Conservation (phyloP, 768 basidiomycete species). For the Kwoniella dejecticola region DNA sequence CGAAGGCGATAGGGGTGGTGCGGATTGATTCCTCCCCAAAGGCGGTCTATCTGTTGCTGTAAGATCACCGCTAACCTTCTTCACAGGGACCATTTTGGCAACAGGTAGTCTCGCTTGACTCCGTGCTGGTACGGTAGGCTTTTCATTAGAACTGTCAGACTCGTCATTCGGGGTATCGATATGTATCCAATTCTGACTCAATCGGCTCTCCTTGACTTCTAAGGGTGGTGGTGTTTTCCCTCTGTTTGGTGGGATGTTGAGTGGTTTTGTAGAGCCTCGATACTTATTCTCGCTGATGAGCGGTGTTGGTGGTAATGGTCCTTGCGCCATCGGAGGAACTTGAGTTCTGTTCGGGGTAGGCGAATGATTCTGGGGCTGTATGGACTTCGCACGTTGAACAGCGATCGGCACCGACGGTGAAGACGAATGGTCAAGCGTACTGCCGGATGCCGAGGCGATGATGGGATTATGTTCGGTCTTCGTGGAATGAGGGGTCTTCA, state of each 20-base stretch:
- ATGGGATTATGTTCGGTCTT: constrained; percentile 20
- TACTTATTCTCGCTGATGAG: neutral
- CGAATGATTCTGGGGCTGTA: constrained; percentile 8
- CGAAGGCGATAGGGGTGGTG: constrained; percentile 31
- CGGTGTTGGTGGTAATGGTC: constrained; percentile 25
- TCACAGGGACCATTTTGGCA: constrained; percentile 41
- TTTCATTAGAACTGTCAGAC: neutral
- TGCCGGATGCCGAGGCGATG: constrained; percentile 22
- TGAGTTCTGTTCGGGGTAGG: constrained; percentile 19
- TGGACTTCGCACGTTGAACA: constrained; percentile 12
- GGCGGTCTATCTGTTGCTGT: constrained; percentile 26
- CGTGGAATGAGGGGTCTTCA: constrained; percentile 42
- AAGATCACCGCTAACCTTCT: constrained; percentile 13
- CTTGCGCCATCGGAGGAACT: constrained; percentile 20
- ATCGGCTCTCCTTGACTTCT: constrained; percentile 28
- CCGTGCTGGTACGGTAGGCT: constrained; percentile 12
- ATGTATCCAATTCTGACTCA: constrained; percentile 47
- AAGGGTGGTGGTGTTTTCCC: constrained; percentile 11
- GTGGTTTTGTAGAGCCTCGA: constrained; percentile 8
- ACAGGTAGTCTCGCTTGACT: constrained; percentile 4
- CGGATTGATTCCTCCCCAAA: constrained; percentile 38
- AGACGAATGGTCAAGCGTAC: constrained; percentile 19
- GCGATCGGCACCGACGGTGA: constrained; percentile 8
- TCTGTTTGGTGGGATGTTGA: neutral
- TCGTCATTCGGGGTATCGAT: constrained; percentile 12